Percentiles rank a stretch among this genome's conserved stretches.
These are phyloP conservation scores for Colletotrichum sojae DNA, from an alignment of 2,329 filamentous ascomycete genomes.

Conservation along the genomic window DNA sequence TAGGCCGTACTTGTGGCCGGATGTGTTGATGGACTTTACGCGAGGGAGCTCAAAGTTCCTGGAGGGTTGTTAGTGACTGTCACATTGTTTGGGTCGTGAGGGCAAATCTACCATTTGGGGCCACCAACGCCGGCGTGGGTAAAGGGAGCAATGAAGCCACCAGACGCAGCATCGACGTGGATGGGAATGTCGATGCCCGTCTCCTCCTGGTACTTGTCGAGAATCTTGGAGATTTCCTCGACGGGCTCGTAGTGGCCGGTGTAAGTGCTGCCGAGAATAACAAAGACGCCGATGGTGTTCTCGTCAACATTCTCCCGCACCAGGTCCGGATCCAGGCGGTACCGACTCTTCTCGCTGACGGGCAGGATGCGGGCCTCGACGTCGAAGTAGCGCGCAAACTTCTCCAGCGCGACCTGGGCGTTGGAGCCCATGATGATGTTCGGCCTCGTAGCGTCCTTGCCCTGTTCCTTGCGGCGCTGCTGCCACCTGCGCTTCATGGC, in stretches of 20 bases:
- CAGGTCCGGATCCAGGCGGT: conserved; percentile 73
- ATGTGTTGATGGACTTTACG: conserved; percentile 77
- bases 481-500: conserved; percentile 85
- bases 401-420: conserved; percentile 80
- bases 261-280: conserved; percentile 80
- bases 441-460: conserved; percentile 74
- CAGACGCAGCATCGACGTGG: conserved; percentile 74
- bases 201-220: conserved; percentile 73
- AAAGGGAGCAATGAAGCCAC: conserved; percentile 74
- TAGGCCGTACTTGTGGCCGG: conserved; percentile 73
- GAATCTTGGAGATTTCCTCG: conserved; percentile 74
- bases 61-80: not conserved
- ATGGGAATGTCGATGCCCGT: conserved; percentile 78
- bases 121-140: conserved; percentile 68
- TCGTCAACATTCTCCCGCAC: conserved; percentile 79
- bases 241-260: conserved; percentile 83
- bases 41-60: conserved; percentile 73
- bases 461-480: conserved; percentile 69
- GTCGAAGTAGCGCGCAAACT: conserved; percentile 82
- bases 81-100: not conserved
- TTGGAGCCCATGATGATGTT: conserved; percentile 84
- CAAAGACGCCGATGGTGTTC: conserved; percentile 83
- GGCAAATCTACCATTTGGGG: conserved; percentile 71
- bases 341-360: conserved; percentile 72
- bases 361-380: conserved; percentile 77